Evolutionary conservation across 345 rosid species (phyloP), one percentile per base, ranked within the genome.

Genomic region (Acer negundo): DNA sequence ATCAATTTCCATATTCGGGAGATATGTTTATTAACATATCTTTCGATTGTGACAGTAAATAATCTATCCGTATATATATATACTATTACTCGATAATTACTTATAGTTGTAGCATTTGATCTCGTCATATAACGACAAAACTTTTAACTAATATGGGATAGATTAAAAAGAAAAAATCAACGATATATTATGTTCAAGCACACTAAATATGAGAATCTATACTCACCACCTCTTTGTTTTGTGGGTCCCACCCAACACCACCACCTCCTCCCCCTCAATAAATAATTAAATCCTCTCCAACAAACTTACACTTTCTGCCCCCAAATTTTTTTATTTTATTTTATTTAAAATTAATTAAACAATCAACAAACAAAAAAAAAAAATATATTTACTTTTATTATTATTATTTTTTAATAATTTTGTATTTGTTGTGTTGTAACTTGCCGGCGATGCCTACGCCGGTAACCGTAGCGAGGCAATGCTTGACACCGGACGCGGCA

Each of bases 381-480:
- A 35, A 56, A 44, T 38, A 72, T 3, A 59, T 49, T 58, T 15
- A 11, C 12, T 62, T 75, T 73, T 8, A 47, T 51, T 53, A 8
- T 63, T 75, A 49, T 46, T 6, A n/a, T 38, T 51, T 44, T 56
- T 56, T 10, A n/a, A 53, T 72, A 0, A n/a, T 10, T 61, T 23
- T 53, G 44, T 62, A 13, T 49, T 42, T 35, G 51, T 75, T 44
- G 70, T 67, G 12, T 61, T 42, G 31, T 13, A 3, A 75, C 62
- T 84, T 55, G 76, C 88, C 96, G 97, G 95, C 87, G 90, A 94
- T 94, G 98, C 98, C 97, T 75, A 91, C 98, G 80, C 88, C 97
- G 87, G 93, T 94, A 23, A 78, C 80, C 35, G 84, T 87, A 11
- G 98, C 97, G 80, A 85, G 93, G 84, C 97, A 94, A 91, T 92